A percentile compares a stretch with the other conserved stretches of the same genome.
phyloP scores from a whole-genome alignment of 441 rosid species.

The Omphalea diandra region DNA sequence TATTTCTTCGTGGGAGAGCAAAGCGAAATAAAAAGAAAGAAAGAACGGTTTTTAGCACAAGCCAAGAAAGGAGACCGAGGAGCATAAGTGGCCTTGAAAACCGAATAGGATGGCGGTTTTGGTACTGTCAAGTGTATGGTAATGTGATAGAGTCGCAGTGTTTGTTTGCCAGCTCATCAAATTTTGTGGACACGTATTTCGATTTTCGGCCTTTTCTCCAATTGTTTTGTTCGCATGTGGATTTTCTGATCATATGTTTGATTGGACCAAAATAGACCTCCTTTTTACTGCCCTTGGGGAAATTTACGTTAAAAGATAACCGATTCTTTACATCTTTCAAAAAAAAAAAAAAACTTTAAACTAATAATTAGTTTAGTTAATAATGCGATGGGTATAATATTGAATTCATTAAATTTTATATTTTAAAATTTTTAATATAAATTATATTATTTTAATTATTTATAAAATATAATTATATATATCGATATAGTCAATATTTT shows the following conservation, averaged over 20 bases:
- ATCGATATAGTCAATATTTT: no score
- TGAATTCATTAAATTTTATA: no score
- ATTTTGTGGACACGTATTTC: constrained; percentile 18
- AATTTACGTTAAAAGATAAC: no score
- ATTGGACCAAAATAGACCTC: background rate
- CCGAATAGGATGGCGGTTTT: constrained; percentile 4
- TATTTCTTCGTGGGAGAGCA: constrained; percentile 26
- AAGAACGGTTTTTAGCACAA: constrained; percentile 10
- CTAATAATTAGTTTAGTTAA: no score
- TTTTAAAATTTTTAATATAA: no score
- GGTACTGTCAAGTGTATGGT: constrained; percentile 2
- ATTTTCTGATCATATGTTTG: background rate
- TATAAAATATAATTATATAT: no score
- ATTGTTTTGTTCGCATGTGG: constrained; percentile 4
- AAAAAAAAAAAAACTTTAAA: background rate
- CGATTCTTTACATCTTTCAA: background rate
- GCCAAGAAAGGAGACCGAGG: constrained; percentile 10
- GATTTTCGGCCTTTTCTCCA: constrained; percentile 8
- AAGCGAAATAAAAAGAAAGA: constrained; percentile 2
- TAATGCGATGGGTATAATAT: no score
- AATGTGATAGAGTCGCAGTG: constrained; percentile 4
- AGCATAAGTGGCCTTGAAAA: constrained; percentile 13
- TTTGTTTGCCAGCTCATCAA: constrained; percentile 13
- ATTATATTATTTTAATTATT: no score
- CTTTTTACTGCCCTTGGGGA: no score